These are phyloP conservation scores for Paragyromitra xinjiangensis DNA, from an alignment of 495 filamentous ascomycete species.

Conservation along the genomic window DNA sequence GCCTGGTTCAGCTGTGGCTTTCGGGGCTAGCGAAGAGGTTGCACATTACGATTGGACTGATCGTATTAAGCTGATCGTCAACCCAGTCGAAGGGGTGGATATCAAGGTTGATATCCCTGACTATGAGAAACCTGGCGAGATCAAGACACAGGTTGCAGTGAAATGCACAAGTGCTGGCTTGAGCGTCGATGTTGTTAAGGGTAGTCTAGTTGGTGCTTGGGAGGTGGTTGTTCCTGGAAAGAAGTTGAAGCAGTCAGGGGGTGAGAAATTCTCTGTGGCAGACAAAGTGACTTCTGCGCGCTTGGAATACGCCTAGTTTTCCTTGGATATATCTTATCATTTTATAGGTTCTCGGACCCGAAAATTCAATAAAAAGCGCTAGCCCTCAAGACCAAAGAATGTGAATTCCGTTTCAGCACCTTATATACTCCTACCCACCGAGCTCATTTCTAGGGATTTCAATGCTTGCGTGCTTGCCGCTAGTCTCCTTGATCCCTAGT, in stretches of 20 bases:
- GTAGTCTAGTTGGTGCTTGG: conserved; percentile 13
- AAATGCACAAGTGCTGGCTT: background rate
- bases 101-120: conserved; percentile 51
- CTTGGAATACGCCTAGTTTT: conserved; percentile 22
- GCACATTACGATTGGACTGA: conserved; percentile 63
- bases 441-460: background rate
- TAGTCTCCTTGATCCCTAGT: too few relatives aligned
- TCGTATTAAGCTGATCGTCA: conserved; percentile 60
- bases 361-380: background rate
- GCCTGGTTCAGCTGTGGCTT: conserved; percentile 62
- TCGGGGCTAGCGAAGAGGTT: conserved; percentile 59
- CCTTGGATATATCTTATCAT: background rate
- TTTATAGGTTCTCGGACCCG: conserved; percentile 22
- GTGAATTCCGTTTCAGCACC: background rate
- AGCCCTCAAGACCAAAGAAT: background rate
- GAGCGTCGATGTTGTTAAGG: background rate
- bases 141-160: conserved; percentile 55
- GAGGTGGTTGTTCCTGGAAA: conserved; percentile 24
- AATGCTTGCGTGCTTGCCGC: too few relatives aligned
- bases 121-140: conserved; percentile 59
- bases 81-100: conserved; percentile 56
- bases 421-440: background rate
- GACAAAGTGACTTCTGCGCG: background rate
- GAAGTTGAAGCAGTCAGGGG: background rate
- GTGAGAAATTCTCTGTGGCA: background rate